Evolutionary conservation across 805 yeast genomes (phyloP), one percentile per base, ranked within the genome.

Genomic region (Lipomyces spencermartinsiae): DNA sequence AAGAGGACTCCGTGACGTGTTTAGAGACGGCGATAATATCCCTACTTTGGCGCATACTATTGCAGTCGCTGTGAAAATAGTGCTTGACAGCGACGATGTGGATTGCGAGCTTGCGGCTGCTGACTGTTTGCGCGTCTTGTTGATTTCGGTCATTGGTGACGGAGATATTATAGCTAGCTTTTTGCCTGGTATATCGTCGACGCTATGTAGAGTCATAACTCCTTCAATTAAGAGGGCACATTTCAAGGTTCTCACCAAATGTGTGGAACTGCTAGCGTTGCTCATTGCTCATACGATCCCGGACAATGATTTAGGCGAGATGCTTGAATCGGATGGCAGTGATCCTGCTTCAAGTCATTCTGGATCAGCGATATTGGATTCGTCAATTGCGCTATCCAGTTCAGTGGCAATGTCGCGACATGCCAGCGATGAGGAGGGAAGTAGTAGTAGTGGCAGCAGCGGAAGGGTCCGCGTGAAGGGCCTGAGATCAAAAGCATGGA

Each of bases 401-500:
- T 63, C 66, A 0, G 58, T 63, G 4, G 59, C 66, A 25, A 62
- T 9, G 73, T 74, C 8, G 35, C 65, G 4, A 72, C 74, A 12
- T 74, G 77, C 9, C 67, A 70, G 49, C 8, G 49, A 22, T 6
- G 49, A 43, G 49, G 49, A 16, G 49, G 22, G n/a, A n/a, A 43
- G 49, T n/a, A n/a, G n/a, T n/a, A 43, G 49, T 43, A 43, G 49
- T 19, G 22, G 49, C 49, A 43, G n/a, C 49, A n/a, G 22, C 10
- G 49, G n/a, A 43, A 7, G 49, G 10, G 49, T 43, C 22, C 19
- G 25, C 22, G 22, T 43, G 49, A 43, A 16, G 49, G 14, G 19
- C 19, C 8, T 64, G 79, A 76, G 90, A 73, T 82, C 85, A 4
- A 78, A 79, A 6, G 72, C 83, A 16, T 88, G 92, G 92, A 74